These are phyloP conservation scores for Collybia mongolica DNA, from an alignment of 768 basidiomycete species.

Conservation along the genomic window DNA sequence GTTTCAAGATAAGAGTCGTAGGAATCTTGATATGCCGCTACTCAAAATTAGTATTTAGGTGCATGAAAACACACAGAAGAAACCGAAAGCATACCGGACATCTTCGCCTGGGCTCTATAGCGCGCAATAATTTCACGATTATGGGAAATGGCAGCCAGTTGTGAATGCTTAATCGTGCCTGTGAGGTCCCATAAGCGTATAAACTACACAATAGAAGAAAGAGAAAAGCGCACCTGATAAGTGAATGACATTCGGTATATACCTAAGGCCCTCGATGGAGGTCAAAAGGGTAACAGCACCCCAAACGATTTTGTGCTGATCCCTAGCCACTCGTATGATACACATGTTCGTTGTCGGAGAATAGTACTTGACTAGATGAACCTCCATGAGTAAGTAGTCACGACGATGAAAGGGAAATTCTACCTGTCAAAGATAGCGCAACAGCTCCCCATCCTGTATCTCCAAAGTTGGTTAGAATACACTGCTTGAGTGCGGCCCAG, in stretches of 20 bases:
- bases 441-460: constrained; percentile 87
- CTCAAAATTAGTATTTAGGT: not conserved
- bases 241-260: constrained; percentile 78
- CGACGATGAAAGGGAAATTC: constrained; percentile 10
- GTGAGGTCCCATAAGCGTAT: not conserved
- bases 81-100: constrained; percentile 39
- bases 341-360: constrained; percentile 81
- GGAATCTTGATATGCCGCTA: constrained; percentile 60
- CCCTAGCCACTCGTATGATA: constrained; percentile 83
- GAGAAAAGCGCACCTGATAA: constrained; percentile 65
- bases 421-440: constrained; percentile 68
- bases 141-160: constrained; percentile 72
- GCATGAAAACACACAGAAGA: not conserved
- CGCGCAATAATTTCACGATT: constrained; percentile 72
- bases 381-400: constrained; percentile 1
- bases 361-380: constrained; percentile 77
- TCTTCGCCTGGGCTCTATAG: constrained; percentile 53
- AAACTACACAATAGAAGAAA: not conserved
- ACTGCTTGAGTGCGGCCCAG: constrained; percentile 67
- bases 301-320: constrained; percentile 80
- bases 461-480: constrained; percentile 72
- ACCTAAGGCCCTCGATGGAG: constrained; percentile 51
- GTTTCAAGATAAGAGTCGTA: constrained; percentile 57
- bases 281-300: constrained; percentile 73
- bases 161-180: constrained; percentile 89